Base-by-base conservation (phyloP, 305 asterid species). In the Fraxinus sp. region DNA sequence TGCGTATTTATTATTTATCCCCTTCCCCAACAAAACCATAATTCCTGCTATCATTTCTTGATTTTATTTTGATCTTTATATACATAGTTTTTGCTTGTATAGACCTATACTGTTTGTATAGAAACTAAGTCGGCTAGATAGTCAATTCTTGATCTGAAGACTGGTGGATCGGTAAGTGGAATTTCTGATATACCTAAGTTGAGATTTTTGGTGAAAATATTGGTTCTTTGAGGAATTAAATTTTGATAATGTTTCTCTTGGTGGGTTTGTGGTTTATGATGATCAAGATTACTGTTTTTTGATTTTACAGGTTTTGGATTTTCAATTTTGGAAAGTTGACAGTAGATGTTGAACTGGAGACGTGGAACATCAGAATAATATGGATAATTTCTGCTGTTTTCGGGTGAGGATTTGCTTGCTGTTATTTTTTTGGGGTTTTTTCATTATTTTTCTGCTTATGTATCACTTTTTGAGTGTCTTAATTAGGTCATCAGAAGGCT, bases 341-440 rank as follows among this genome's bases (percentile, higher is more conserved):
- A 87, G 87, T 92, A 88, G 91, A 89, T 89, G 94, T 86, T 92
- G 87, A 68, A 86, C 88, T 82, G 89, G 83, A 82, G 88, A 62
- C 87, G 80, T 52, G 84, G 81, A 77, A 83, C 8, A 57, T 83
- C 39, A 88, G 85, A 82, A 84, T 86, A 71, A 86, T 22, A 93
- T 94, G 98, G 95, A 87, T 87, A 89, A 79, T 84, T 81, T 92
- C 5, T 92, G 97, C 92, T 94, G 97, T 89, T 94, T 90, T 82
- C 94, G 86, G 91, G 97, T 92, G 86, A 87, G 86, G 20, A 30
- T 32, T 70, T 30, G 37, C 74, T 30, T 70, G 22, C 39, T 70
- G 11, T 70, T 28, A 1, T 13, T 70, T 70, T 14, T 70, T 32
- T 14, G 39, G 39, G 75, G 39, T 5, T 14, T 28, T 41, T 41